Evolutionary conservation across 2,329 filamentous ascomycete species (phyloP).

Genomic region (Fusarium sulawesiense): DNA sequence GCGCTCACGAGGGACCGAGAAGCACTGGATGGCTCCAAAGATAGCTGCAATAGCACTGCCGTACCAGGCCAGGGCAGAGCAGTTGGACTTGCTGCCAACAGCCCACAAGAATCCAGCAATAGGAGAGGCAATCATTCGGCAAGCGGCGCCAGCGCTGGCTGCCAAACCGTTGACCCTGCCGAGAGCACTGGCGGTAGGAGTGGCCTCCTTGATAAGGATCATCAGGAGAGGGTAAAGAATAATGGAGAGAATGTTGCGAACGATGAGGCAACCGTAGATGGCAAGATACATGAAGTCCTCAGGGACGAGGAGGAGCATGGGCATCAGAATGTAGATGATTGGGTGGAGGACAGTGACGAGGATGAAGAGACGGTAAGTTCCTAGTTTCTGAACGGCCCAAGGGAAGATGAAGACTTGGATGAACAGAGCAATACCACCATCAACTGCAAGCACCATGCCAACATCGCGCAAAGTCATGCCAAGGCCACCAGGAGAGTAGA

Average conservation of each 20-base stretch:
- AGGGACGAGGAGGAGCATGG: slow-evolving; percentile 67
- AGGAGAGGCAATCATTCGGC: slow-evolving; percentile 74
- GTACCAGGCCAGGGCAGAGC: slow-evolving; percentile 73
- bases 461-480: slow-evolving; percentile 72
- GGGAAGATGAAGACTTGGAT: slow-evolving; percentile 72
- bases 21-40: slow-evolving; percentile 70
- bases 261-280: slow-evolving; percentile 67
- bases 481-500: slow-evolving; percentile 71
- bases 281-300: slow-evolving; percentile 62
- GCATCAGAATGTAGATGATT: slow-evolving; percentile 69
- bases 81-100: slow-evolving; percentile 67
- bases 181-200: slow-evolving; percentile 65
- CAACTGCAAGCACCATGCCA: slow-evolving; percentile 69
- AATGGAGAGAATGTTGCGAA: slow-evolving; percentile 72
- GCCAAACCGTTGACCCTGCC: slow-evolving; percentile 75
- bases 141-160: slow-evolving; percentile 73
- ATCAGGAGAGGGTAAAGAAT: slow-evolving; percentile 74
- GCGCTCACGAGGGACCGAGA: slow-evolving; percentile 58
- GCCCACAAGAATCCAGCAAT: slow-evolving; percentile 73
- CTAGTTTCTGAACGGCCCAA: slow-evolving; percentile 66
- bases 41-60: slow-evolving; percentile 67
- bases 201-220: slow-evolving; percentile 75
- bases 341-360: slow-evolving; percentile 70
- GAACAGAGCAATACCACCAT: slow-evolving; percentile 69
- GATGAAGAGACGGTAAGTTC: slow-evolving; percentile 70